Percentiles rank a stretch among this genome's conserved stretches.
These are phyloP conservation scores for Metschnikowia drakensbergensis DNA, from an alignment of 805 yeast genomes.

Conservation along the genomic window DNA sequence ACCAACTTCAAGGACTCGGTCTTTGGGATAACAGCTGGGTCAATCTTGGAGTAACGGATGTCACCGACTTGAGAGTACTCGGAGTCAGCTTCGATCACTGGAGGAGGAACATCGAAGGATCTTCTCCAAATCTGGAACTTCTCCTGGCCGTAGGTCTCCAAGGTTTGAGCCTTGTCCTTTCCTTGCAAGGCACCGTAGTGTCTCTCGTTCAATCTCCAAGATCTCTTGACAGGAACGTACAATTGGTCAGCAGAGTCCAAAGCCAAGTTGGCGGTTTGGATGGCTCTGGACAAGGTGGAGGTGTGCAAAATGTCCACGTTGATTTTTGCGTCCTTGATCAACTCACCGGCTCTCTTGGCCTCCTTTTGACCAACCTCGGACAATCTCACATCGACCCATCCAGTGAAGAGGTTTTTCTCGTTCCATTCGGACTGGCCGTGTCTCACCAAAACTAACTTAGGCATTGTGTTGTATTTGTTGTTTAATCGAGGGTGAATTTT, in stretches of 20 bases:
- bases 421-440: conserved; percentile 99
- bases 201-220: conserved; percentile 98
- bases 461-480: conserved; percentile 27
- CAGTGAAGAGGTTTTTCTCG: conserved; percentile 96
- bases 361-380: conserved; percentile 82
- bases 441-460: conserved; percentile 85
- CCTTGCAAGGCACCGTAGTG: conserved; percentile 99
- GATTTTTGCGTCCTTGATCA: conserved; percentile 80
- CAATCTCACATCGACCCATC: conserved; percentile 95
- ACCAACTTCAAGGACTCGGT: conserved; percentile 94
- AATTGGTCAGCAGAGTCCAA: conserved; percentile 83
- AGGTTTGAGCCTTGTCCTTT: conserved; percentile 93
- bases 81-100: conserved; percentile 71
- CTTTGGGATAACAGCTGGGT: conserved; percentile 83
- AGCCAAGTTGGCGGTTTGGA: conserved; percentile 95
- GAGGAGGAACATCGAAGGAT: conserved; percentile 95
- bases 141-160: conserved; percentile 83
- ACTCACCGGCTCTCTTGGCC: conserved; percentile 90
- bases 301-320: conserved; percentile 88
- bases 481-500: not conserved
- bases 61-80: conserved; percentile 84
- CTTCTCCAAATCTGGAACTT: conserved; percentile 97
- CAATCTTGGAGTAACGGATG: conserved; percentile 77
- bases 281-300: conserved; percentile 88
- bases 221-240: conserved; percentile 87